phyloP scores from a whole-genome alignment of 768 basidiomycete genomes.

The Mycena filopes region DNA sequence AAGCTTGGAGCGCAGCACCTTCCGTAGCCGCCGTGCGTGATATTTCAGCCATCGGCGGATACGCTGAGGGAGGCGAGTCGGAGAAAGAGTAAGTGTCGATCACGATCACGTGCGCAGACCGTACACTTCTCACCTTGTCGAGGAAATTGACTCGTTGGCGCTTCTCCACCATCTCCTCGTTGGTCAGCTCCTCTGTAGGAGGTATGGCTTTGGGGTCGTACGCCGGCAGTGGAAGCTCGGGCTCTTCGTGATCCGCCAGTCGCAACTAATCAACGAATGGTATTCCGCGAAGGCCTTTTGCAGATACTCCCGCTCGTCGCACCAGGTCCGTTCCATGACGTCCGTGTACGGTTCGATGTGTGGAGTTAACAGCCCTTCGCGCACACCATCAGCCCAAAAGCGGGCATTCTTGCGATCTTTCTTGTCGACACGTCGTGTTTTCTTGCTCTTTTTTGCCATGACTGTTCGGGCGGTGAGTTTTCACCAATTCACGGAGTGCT shows the following conservation, averaged over 20 bases:
- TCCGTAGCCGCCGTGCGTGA: not conserved
- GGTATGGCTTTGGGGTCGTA: not conserved
- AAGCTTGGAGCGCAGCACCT: not conserved
- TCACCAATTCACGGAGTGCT: too few species aligned
- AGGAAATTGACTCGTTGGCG: not conserved
- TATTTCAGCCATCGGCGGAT: not conserved
- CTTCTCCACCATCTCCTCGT: conserved; percentile 1
- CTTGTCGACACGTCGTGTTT: not conserved
- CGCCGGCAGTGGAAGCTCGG: not conserved
- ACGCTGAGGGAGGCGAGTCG: not conserved
- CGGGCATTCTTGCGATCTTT: conserved; percentile 8
- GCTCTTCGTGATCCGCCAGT: not conserved
- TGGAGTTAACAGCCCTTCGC: conserved; percentile 2
- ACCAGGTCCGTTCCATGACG: not conserved
- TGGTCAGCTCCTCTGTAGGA: not conserved
- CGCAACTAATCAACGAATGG: conserved; percentile 4
- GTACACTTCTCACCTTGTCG: conserved; percentile 8
- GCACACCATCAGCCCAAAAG: conserved; percentile 14
- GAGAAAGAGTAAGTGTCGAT: not conserved
- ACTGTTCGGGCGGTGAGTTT: too few species aligned
- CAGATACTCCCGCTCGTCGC: conserved; percentile 3
- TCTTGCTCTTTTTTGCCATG: not conserved
- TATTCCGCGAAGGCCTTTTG: conserved; percentile 11
- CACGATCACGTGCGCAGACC: not conserved
- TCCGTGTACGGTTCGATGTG: conserved; percentile 11